phyloP scores from a whole-genome alignment of 2,329 filamentous ascomycete species.

The Fusarium paranaense region DNA sequence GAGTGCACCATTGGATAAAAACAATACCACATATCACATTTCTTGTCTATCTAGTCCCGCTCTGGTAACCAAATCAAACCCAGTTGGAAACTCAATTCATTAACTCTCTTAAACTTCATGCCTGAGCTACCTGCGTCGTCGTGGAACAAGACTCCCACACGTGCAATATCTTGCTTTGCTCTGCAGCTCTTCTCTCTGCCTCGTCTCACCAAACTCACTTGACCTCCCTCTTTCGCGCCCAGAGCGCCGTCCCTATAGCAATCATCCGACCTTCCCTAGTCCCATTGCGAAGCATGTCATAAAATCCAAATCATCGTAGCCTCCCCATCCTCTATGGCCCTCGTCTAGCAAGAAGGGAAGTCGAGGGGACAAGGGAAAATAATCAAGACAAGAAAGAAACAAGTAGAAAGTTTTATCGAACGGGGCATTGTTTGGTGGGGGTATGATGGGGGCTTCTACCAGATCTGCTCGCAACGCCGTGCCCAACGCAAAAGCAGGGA shows the following conservation, averaged over 20 bases:
- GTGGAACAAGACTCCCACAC: conserved; percentile 42
- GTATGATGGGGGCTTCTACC: conserved; percentile 36
- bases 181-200: conserved; percentile 18
- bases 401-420: conserved; percentile 34
- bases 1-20: not conserved
- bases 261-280: conserved; percentile 32
- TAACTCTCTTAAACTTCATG: conserved; percentile 41
- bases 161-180: conserved; percentile 34
- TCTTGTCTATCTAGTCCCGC: not conserved
- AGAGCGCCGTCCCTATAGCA: conserved; percentile 33
- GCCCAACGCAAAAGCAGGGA: conserved; percentile 41
- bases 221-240: conserved; percentile 22
- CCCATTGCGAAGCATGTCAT: conserved; percentile 42
- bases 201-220: not conserved
- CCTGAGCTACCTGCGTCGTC: conserved; percentile 42
- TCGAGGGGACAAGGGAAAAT: conserved; percentile 10
- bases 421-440: conserved; percentile 27
- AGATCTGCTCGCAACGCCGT: conserved; percentile 44
- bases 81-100: conserved; percentile 36
- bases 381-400: conserved; percentile 34
- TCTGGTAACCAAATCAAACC: conserved; percentile 14
- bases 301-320: conserved; percentile 47
- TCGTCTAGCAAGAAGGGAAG: conserved; percentile 33
- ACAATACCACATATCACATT: not conserved
- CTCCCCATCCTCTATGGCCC: conserved; percentile 42